Percentiles rank a stretch among this genome's conserved stretches.
These are phyloP conservation scores for Cyberlindnera sargentensis DNA, from an alignment of 805 yeast species.

Conservation along the genomic window DNA sequence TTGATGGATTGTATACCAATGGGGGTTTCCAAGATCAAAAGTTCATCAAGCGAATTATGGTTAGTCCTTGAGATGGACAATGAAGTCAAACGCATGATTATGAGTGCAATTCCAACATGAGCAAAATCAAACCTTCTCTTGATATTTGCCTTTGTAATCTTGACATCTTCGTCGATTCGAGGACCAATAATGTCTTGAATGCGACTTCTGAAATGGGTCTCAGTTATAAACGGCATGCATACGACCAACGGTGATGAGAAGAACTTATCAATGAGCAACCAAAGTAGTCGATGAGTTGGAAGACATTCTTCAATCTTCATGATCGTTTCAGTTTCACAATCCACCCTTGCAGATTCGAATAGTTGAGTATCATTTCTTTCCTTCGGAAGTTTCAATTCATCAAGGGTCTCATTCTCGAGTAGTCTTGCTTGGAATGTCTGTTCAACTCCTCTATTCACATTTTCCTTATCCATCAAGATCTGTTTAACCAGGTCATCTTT, in stretches of 20 bases:
- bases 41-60: constrained; percentile 14
- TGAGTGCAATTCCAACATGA: constrained; percentile 15
- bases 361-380: constrained; percentile 11
- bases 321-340: constrained; percentile 18
- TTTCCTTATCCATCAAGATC: constrained; percentile 16
- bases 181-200: constrained; percentile 8
- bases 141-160: constrained; percentile 7
- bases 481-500: constrained; percentile 15
- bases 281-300: constrained; percentile 18
- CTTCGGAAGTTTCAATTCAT: constrained; percentile 23
- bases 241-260: constrained; percentile 14
- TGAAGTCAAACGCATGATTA: constrained; percentile 19
- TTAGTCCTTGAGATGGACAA: constrained; percentile 15
- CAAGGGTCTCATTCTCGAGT: constrained; percentile 32
- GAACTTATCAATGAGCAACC: constrained; percentile 19
- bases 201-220: constrained; percentile 12
- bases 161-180: constrained; percentile 6
- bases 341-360: constrained; percentile 5
- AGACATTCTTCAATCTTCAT: constrained; percentile 15
- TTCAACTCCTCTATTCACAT: constrained; percentile 15
- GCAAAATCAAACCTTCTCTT: constrained; percentile 22
- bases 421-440: constrained; percentile 26
- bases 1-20: constrained; percentile 37
- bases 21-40: constrained; percentile 39
- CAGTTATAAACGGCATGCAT: constrained; percentile 23